Evolutionary conservation across 2,329 filamentous ascomycete genomes (phyloP).

Genomic region (Nigrospora osmanthi): DNA sequence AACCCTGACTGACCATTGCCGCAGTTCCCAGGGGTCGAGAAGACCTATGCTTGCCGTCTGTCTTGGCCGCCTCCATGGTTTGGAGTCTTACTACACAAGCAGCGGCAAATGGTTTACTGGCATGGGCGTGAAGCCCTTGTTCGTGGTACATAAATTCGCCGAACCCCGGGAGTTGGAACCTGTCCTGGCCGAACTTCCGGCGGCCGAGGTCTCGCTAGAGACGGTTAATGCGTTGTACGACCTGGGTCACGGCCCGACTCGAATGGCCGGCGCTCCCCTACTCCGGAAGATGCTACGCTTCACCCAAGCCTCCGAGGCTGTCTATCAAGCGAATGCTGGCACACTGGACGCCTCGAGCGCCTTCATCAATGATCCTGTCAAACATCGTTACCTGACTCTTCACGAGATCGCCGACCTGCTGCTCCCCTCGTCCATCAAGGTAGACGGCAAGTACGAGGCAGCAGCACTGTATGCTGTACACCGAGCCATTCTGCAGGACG

Average conservation of each 20-base stretch:
- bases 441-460: constrained; percentile 29
- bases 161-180: constrained; percentile 30
- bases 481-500: constrained; percentile 50
- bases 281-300: constrained; percentile 42
- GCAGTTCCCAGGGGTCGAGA: constrained; percentile 27
- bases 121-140: constrained; percentile 34
- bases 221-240: constrained; percentile 29
- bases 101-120: constrained; percentile 43
- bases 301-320: constrained; percentile 27
- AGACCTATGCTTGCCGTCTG: constrained; percentile 43
- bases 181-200: constrained; percentile 28
- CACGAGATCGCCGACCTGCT: constrained; percentile 40
- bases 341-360: constrained; percentile 38
- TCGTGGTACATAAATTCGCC: constrained; percentile 41
- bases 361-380: constrained; percentile 26
- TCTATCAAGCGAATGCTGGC: constrained; percentile 39
- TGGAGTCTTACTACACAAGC: constrained; percentile 46
- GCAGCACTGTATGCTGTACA: constrained; percentile 63
- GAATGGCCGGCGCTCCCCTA: constrained; percentile 31
- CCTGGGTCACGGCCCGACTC: constrained; percentile 30
- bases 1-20: constrained; percentile 5
- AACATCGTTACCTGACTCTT: constrained; percentile 38
- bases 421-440: constrained; percentile 26
- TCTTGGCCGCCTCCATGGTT: constrained; percentile 40
- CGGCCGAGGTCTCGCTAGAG: constrained; percentile 15